A percentile compares a stretch with the other conserved stretches of the same genome.
Conservation (phyloP, 202 grass and related monocot genomes). For the Zizania palustris region DNA sequence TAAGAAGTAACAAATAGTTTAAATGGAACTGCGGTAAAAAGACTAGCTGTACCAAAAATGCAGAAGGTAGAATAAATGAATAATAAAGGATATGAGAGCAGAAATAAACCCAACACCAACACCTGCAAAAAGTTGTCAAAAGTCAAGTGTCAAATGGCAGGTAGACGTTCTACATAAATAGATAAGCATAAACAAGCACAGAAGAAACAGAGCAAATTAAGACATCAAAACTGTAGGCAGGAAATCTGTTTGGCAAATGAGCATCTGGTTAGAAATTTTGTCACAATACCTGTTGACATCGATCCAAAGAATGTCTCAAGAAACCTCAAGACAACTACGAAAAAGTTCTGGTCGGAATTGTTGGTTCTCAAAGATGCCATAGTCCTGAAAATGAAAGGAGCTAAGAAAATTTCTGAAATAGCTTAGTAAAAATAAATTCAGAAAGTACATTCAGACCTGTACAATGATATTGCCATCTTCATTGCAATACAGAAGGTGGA, state of each 20-base stretch:
- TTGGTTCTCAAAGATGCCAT: slow-evolving; percentile 64
- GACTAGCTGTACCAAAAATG: neutral
- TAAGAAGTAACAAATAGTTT: slow-evolving; percentile 50
- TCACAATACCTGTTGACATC: slow-evolving; percentile 62
- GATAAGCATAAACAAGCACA: neutral
- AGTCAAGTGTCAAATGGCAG: neutral
- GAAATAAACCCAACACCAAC: slow-evolving; percentile 70
- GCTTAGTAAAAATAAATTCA: slow-evolving; percentile 1
- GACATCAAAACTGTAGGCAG: neutral
- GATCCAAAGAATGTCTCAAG: slow-evolving; percentile 79
- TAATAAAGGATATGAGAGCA: slow-evolving; percentile 70
- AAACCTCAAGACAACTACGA: slow-evolving; percentile 59
- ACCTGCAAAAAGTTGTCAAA: slow-evolving; percentile 40
- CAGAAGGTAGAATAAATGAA: slow-evolving; percentile 10
- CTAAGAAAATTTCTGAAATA: slow-evolving; percentile 24
- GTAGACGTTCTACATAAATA: neutral
- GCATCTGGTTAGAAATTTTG: slow-evolving; percentile 1
- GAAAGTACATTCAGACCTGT: slow-evolving; percentile 54
- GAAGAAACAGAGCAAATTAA: neutral
- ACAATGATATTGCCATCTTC: slow-evolving; percentile 82
- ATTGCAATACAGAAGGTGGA: slow-evolving; percentile 27
- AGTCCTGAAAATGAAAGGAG: slow-evolving; percentile 55
- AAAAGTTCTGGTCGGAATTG: slow-evolving; percentile 57
- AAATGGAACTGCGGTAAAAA: neutral
- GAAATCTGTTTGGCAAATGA: slow-evolving; percentile 11